Percentiles rank a stretch among this genome's conserved stretches.
phyloP scores from a whole-genome alignment of 768 basidiomycete genomes.

The Ramaria sp. region DNA sequence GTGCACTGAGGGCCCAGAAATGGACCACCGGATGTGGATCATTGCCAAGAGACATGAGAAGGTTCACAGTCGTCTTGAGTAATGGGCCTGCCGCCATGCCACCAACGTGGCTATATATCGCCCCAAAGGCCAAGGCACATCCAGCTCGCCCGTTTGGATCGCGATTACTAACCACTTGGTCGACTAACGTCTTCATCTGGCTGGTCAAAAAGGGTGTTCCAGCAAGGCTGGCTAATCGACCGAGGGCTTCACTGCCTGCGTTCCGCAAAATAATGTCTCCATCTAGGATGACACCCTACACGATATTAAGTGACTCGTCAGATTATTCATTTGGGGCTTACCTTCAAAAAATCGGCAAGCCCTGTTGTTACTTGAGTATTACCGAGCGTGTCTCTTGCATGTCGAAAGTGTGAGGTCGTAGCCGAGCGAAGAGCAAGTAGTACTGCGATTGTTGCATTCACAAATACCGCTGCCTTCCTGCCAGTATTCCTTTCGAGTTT shows the following conservation, averaged over 20 bases:
- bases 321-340: conserved; percentile 19
- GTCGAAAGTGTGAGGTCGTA: conserved; percentile 40
- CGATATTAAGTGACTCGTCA: conserved; percentile 5
- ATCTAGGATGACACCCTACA: conserved; percentile 70
- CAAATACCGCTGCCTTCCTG: conserved; percentile 69
- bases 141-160: conserved; percentile 89
- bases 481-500: conserved; percentile 85
- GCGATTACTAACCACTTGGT: conserved; percentile 89
- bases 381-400: conserved; percentile 58
- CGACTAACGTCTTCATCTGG: conserved; percentile 84
- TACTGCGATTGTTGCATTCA: conserved; percentile 72
- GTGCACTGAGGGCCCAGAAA: conserved; percentile 81
- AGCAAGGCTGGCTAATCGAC: conserved; percentile 73
- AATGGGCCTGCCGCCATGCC: conserved; percentile 91
- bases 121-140: conserved; percentile 84
- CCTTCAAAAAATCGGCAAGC: conserved; percentile 71
- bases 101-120: conserved; percentile 87
- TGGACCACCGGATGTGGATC: conserved; percentile 97
- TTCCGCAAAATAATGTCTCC: conserved; percentile 67
- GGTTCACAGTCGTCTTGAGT: conserved; percentile 90
- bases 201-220: conserved; percentile 75
- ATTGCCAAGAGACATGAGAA: conserved; percentile 87
- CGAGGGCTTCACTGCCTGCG: conserved; percentile 80
- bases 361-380: conserved; percentile 47
- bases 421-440: conserved; percentile 53